A percentile compares a stretch with the other conserved stretches of the same genome.
Evolutionary conservation across 371 early-diverging fungal genomes (phyloP).

Genomic region (Mucor sp.): DNA sequence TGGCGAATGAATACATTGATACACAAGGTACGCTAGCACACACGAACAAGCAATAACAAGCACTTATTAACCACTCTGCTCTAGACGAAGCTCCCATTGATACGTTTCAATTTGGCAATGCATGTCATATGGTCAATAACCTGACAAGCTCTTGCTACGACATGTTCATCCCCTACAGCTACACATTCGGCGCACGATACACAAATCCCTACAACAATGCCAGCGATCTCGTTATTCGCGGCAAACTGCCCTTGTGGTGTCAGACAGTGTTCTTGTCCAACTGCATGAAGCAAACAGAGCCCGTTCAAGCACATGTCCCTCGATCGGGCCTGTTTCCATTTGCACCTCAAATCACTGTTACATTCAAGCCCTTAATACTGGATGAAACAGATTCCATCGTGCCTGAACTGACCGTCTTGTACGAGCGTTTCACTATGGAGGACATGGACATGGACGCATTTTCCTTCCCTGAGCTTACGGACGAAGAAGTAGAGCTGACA

Average conservation of each 20-base stretch:
- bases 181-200: constrained; percentile 49
- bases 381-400: constrained; percentile 8
- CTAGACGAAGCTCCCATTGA: constrained; percentile 28
- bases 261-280: constrained; percentile 41
- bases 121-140: background rate
- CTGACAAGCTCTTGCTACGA: constrained; percentile 14
- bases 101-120: constrained; percentile 22
- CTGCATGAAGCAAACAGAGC: constrained; percentile 29
- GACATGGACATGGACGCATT: constrained; percentile 28
- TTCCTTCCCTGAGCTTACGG: constrained; percentile 8
- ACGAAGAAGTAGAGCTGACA: background rate
- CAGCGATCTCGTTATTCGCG: constrained; percentile 45
- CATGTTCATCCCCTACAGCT: constrained; percentile 47
- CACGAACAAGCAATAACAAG: background rate
- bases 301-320: constrained; percentile 32
- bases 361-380: constrained; percentile 24
- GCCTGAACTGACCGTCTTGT: constrained; percentile 34
- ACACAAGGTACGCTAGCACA: constrained; percentile 6
- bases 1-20: constrained; percentile 1
- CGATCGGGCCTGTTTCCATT: constrained; percentile 33
- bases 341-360: constrained; percentile 43
- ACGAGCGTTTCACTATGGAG: constrained; percentile 45
- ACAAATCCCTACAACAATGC: constrained; percentile 39
- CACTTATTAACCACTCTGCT: background rate
- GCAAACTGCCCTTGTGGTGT: constrained; percentile 43